Base-by-base conservation (phyloP, 2,329 filamentous ascomycete species). In the Exophiala spinifera region DNA sequence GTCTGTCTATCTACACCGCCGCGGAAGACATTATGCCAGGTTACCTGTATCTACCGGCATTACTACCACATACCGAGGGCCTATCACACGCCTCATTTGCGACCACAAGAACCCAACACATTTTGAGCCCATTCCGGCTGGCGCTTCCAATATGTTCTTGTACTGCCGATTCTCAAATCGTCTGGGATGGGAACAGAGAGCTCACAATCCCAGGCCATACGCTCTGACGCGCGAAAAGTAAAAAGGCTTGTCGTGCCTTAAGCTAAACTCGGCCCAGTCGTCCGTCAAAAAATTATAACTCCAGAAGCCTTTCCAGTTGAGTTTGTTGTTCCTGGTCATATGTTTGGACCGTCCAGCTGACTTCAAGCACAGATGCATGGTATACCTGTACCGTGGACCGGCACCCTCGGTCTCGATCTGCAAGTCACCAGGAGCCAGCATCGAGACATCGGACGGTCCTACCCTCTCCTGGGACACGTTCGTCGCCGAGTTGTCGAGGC, bases 271-370 rank as follows among this genome's bases (percentile, higher is more conserved):
- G 3, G 79, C 89, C 88, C 89, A 94, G 71, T 96, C 91, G 68
- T 95, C 91, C 6, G 90, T 95, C 65, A 95, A 71, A 63, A 82
- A 81, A 68, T 97, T 95, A 68, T 95, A 92, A 73, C 86, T 92
- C 83, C 89, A 95, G 68, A 91, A 96, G 1, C 88, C 87, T 64
- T 87, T 87, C 92, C 94, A 99, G 0, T 77, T 74, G 47, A 99
- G 73, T 72, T 95, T 96, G 59, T 92, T 96, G 66, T 95, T 96
- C 67, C 84, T 83, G 0, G 84, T 76, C 1, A 76, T 74, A 0
- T 79, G 80, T 60, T 79, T 81, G 5, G 66, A 64, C 25, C 69
- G 65, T 60, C 79, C 84, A 1, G 70, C 60, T 1, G 71, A 74
- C 39, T 83, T 82, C 25, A 97, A 69, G 4, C 81, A 77, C 25